A percentile compares a stretch with the other conserved stretches of the same genome.
These are phyloP conservation scores for Salicornia ramosissima DNA, from an alignment of 148 eudicot species.

Conservation along the genomic window DNA sequence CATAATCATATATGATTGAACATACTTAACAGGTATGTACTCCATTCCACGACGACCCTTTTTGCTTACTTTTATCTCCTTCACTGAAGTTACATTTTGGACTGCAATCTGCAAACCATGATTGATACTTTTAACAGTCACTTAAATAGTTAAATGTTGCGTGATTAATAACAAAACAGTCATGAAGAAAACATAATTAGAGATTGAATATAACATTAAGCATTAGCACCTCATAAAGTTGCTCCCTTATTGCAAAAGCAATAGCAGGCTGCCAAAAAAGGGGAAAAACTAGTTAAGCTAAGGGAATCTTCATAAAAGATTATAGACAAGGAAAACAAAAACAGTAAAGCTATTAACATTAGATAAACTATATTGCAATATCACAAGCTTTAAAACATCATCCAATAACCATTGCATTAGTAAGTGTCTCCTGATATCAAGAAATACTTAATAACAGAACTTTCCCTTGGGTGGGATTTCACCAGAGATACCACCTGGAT, in stretches of 20 bases:
- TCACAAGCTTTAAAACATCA: neutral
- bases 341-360: neutral
- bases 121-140: neutral
- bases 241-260: slow-evolving; percentile 90
- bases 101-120: slow-evolving; percentile 60
- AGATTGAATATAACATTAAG: slow-evolving; percentile 1
- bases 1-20: neutral
- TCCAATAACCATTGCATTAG: too few species aligned
- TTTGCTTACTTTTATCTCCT: slow-evolving; percentile 69
- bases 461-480: too few species aligned
- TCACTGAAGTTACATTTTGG: slow-evolving; percentile 78
- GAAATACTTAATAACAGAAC: too few species aligned
- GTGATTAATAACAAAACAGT: neutral
- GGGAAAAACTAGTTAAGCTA: neutral
- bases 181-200: neutral
- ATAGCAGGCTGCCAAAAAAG: slow-evolving; percentile 77
- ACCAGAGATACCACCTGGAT: too few species aligned
- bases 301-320: neutral
- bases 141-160: neutral
- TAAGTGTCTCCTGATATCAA: too few species aligned
- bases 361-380: too few species aligned
- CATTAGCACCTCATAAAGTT: slow-evolving; percentile 78
- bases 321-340: neutral
- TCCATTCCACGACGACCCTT: slow-evolving; percentile 79
- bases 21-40: slow-evolving; percentile 57